These are phyloP conservation scores for Aegilops bicornis DNA, from an alignment of 176 grass and related monocot genomes.

Conservation along the genomic window DNA sequence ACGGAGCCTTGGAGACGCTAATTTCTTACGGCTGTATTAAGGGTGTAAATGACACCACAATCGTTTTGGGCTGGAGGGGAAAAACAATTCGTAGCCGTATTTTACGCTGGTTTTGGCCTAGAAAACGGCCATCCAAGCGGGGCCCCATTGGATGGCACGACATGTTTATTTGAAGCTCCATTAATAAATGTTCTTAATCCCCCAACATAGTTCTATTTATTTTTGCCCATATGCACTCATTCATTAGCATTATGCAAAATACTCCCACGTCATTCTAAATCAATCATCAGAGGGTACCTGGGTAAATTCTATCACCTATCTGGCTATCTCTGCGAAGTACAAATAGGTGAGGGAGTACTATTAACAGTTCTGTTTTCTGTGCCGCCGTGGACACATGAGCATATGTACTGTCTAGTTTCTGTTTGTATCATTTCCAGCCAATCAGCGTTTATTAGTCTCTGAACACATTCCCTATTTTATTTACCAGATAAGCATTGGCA, in stretches of 20 bases:
- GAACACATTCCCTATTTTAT: background rate
- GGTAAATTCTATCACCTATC: background rate
- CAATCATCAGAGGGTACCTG: background rate
- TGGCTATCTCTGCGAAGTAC: no score
- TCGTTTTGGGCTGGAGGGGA: no score
- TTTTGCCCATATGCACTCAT: background rate
- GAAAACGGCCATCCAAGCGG: no score
- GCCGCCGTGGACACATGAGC: background rate
- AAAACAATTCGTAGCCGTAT: no score
- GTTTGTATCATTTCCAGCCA: background rate
- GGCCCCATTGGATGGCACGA: background rate
- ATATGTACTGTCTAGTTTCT: background rate
- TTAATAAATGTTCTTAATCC: background rate
- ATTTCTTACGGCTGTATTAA: no score
- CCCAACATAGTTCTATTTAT: background rate
- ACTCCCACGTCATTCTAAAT: background rate
- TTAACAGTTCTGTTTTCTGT: background rate
- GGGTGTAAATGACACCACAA: no score
- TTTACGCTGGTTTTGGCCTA: no score
- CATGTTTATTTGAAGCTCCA: background rate
- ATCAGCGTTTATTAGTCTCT: background rate
- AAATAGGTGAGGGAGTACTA: background rate
- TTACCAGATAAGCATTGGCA: conserved; percentile 76
- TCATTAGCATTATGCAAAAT: background rate
- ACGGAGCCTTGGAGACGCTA: no score